Percentiles rank a stretch among this genome's conserved stretches.
phyloP scores from a whole-genome alignment of 2,329 filamentous ascomycete species.

The Dendrostoma leiphaemia region DNA sequence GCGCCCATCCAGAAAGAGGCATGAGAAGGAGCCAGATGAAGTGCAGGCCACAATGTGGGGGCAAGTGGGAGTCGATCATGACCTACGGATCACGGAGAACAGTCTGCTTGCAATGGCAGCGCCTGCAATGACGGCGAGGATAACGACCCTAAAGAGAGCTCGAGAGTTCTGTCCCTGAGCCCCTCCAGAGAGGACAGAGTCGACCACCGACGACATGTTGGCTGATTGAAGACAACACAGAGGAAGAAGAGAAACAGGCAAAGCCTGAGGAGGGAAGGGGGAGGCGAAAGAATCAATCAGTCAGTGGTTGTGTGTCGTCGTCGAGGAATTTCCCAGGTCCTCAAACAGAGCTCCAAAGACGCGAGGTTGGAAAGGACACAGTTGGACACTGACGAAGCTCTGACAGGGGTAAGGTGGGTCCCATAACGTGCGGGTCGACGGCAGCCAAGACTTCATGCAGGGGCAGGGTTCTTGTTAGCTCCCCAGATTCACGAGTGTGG shows the following conservation, averaged over 20 bases:
- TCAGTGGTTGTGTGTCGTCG: slow-evolving; percentile 9
- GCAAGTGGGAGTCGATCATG: too few relatives aligned
- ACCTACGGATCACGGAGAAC: slow-evolving; percentile 96
- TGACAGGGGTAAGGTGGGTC: slow-evolving; percentile 10
- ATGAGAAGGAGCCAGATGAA: background rate
- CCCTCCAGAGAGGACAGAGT: slow-evolving; percentile 69
- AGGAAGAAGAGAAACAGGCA: slow-evolving; percentile 17
- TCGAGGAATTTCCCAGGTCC: slow-evolving; percentile 5
- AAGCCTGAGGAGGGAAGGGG: slow-evolving; percentile 15
- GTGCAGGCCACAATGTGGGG: too few relatives aligned
- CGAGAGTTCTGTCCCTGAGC: slow-evolving; percentile 78
- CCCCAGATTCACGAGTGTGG: background rate
- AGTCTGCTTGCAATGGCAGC: slow-evolving; percentile 90
- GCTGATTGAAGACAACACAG: slow-evolving; percentile 23
- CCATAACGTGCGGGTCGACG: slow-evolving; percentile 1
- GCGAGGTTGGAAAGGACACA: slow-evolving; percentile 23
- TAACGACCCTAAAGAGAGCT: slow-evolving; percentile 82
- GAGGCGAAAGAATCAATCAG: slow-evolving; percentile 3
- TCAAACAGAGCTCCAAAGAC: slow-evolving; percentile 7
- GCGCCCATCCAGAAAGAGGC: too few relatives aligned
- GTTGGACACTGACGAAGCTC: slow-evolving; percentile 18
- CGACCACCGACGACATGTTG: slow-evolving; percentile 43
- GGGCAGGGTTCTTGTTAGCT: slow-evolving; percentile 2
- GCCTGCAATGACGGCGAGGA: slow-evolving; percentile 85
- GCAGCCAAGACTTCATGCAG: slow-evolving; percentile 16